phyloP scores from a whole-genome alignment of 2,329 filamentous ascomycete species.

The Diaporthe vaccinii region DNA sequence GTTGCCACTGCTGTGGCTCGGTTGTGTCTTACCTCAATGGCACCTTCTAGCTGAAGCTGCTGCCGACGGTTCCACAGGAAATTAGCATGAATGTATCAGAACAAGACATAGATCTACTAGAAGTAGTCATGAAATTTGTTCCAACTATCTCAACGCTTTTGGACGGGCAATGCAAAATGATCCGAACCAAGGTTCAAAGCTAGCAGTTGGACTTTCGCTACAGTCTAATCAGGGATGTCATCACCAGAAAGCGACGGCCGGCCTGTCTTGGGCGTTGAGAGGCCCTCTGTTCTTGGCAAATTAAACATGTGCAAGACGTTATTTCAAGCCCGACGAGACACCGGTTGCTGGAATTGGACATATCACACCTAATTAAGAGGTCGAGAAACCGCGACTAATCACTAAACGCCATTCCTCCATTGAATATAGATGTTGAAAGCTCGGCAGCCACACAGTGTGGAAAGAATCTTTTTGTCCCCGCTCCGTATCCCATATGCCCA shows the following conservation, averaged over 20 bases:
- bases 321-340: neutral
- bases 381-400: neutral
- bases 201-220: neutral
- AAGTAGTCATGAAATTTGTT: neutral
- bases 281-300: too few species aligned
- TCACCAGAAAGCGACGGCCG: neutral
- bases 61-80: neutral
- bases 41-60: too few species aligned
- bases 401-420: slow-evolving; percentile 21
- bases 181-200: neutral
- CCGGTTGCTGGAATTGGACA: neutral
- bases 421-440: slow-evolving; percentile 36
- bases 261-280: neutral
- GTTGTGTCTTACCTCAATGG: neutral
- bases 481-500: slow-evolving; percentile 29
- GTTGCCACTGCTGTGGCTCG: neutral
- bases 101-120: neutral
- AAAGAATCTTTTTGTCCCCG: slow-evolving; percentile 25
- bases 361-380: neutral
- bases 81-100: neutral
- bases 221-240: neutral
- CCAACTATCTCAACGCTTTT: neutral
- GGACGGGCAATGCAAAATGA: neutral
- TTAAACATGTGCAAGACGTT: neutral
- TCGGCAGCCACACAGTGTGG: slow-evolving; percentile 28